Evolutionary conservation across 2,329 filamentous ascomycete species (phyloP), one percentile per base, ranked within the genome.

Genomic region (Sporothrix humicola): DNA sequence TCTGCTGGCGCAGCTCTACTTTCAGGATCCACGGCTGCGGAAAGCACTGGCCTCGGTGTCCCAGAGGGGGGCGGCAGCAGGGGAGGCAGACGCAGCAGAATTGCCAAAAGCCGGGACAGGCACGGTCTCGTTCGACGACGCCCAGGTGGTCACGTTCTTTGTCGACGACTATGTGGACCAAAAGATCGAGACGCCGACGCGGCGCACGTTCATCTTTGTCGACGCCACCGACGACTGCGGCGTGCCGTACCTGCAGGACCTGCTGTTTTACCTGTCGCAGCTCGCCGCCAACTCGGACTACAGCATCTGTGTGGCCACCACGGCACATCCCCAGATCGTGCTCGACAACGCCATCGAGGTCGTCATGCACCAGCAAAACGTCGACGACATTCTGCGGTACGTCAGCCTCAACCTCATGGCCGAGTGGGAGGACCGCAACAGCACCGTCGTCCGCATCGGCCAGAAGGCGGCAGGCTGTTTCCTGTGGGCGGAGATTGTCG

Each of bases 401-500:
- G 76, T 81, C 75, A 79, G 78, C 73, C 75, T 79, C 61, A 77
- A 79, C 42, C 74, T 82, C 26, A 75, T 79, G 13, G 78, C 78
- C 2, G 80, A 80, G 65, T 81, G 80, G 79, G 79, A 80, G 20
- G 78, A 79, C 65, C 76, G 80, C 1, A 77, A 77, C 72, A 59
- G 66, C 5, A 79, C 79, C 0, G 79, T 80, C 10, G 74, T 78
- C 20, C 75, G 72, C 31, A 78, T 81, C 31, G 78, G 76, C 1
- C 72, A 75, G 6, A 80, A 80, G 61, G 77, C 80, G 0, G 76
- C 74, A 2, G 80, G 80, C 31, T 78, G 79, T 20, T 80, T 81
- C 66, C 75, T 82, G 8, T 82, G 81, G 81, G 80, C 80, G 0
- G 80, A 81, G 74, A 80, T 82, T 48, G 79, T 81, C 0, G 80